phyloP scores from a whole-genome alignment of 306 rosid genomes.

The Cicer bijugum region DNA sequence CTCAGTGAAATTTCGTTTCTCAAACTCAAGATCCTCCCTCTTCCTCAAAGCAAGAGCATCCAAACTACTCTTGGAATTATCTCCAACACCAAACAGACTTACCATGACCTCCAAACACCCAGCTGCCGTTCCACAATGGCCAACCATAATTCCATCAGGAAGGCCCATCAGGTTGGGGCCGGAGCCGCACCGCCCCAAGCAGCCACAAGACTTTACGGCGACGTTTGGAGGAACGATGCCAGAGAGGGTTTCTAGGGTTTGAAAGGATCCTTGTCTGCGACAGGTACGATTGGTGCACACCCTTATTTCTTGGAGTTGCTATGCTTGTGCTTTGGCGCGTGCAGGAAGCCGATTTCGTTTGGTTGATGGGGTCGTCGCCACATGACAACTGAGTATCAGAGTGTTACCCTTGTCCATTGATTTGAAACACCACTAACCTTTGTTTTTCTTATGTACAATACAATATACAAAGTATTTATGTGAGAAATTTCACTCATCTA shows the following conservation, averaged over 20 bases:
- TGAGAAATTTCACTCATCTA: too few species aligned
- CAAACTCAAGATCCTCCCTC: conserved; percentile 59
- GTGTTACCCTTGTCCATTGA: conserved; percentile 17
- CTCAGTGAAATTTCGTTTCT: conserved; percentile 54
- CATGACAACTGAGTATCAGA: background rate
- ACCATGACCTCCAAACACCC: conserved; percentile 66
- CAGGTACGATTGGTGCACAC: conserved; percentile 87
- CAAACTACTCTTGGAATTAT: conserved; percentile 53
- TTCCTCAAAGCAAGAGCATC: conserved; percentile 82
- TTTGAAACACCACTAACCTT: background rate
- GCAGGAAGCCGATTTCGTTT: conserved; percentile 24
- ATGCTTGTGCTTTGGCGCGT: conserved; percentile 32
- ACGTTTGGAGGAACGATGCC: conserved; percentile 69
- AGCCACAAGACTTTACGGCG: conserved; percentile 66
- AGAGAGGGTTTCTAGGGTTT: conserved; percentile 69
- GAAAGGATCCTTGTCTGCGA: conserved; percentile 82
- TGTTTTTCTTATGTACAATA: too few species aligned
- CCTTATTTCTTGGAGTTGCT: conserved; percentile 56
- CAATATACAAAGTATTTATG: too few species aligned
- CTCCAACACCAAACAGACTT: conserved; percentile 44
- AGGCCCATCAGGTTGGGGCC: conserved; percentile 80
- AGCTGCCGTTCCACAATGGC: conserved; percentile 73
- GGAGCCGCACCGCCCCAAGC: conserved; percentile 76
- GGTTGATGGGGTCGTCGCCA: conserved; percentile 3
- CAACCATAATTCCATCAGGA: conserved; percentile 58